These are phyloP conservation scores for Mangifera indica DNA, from an alignment of 345 rosid species.

Conservation along the genomic window DNA sequence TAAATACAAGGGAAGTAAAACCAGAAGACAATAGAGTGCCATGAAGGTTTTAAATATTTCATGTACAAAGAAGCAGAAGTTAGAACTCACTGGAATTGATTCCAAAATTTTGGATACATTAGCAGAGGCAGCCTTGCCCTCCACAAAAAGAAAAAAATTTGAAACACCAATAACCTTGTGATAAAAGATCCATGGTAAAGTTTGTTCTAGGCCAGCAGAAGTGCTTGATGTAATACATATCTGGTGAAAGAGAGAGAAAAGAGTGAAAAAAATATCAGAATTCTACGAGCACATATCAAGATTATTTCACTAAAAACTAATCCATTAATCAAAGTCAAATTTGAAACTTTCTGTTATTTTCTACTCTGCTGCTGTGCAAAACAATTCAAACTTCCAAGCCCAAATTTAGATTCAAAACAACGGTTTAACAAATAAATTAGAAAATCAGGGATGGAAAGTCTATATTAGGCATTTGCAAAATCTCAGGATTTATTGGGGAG, in stretches of 20 bases:
- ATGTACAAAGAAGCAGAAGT: conserved; percentile 3
- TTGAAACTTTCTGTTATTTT: not conserved
- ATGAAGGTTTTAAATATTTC: not conserved
- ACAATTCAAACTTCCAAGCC: no score
- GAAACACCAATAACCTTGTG: conserved; percentile 95
- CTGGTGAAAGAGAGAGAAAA: conserved; percentile 33
- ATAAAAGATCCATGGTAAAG: conserved; percentile 80
- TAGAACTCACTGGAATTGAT: conserved; percentile 51
- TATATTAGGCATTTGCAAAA: not conserved
- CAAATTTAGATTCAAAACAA: not conserved
- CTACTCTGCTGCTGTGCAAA: not conserved
- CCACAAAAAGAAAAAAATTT: conserved; percentile 80
- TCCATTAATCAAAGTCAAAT: not conserved
- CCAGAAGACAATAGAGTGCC: conserved; percentile 3
- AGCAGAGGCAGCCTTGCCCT: conserved; percentile 86
- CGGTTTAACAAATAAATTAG: not conserved
- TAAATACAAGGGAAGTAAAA: conserved; percentile 15
- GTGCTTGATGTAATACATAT: conserved; percentile 85
- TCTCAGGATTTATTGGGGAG: not conserved
- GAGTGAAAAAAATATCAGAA: not conserved
- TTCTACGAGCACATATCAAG: no score
- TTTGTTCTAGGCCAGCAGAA: conserved; percentile 91
- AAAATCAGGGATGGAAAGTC: not conserved
- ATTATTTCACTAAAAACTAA: not conserved
- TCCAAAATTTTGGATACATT: conserved; percentile 70